Conservation (phyloP, 176 grass and related monocot genomes). For the Alloteropsis semialata region DNA sequence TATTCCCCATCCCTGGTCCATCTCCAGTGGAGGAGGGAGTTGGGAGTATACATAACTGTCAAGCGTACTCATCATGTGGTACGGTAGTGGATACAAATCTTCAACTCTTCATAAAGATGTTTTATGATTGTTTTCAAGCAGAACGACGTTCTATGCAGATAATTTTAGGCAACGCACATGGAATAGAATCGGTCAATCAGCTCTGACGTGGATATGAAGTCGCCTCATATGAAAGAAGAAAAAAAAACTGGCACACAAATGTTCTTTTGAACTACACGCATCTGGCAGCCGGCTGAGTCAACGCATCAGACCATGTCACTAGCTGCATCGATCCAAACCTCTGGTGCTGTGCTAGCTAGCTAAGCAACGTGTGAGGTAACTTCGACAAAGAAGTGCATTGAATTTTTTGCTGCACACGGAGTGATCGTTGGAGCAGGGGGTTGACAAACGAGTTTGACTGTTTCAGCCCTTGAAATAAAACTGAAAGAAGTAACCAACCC, state of each 20-base stretch:
- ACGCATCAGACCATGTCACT: not conserved
- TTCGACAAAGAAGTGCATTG: not conserved
- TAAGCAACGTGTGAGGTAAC: not conserved
- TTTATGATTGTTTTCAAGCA: not conserved
- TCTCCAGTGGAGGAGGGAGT: too few species aligned
- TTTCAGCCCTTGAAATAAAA: not conserved
- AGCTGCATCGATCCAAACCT: not conserved
- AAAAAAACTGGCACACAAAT: not conserved
- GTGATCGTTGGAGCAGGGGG: not conserved
- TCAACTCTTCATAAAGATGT: not conserved
- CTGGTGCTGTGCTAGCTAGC: not conserved
- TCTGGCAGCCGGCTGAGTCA: not conserved
- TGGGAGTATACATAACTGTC: too few species aligned
- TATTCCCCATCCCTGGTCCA: too few species aligned
- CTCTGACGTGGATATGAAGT: not conserved
- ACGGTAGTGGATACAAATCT: not conserved
- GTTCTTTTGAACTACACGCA: not conserved
- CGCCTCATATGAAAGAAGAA: not conserved
- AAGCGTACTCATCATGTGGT: too few species aligned
- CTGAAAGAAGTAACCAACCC: not conserved
- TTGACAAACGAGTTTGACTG: not conserved
- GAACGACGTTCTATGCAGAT: not conserved
- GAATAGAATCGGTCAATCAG: not conserved
- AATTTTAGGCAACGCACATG: not conserved
- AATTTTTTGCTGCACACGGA: not conserved